Percentiles rank a stretch among this genome's conserved stretches.
Evolutionary conservation across 352 stramenopile species (phyloP).

Genomic region (Phytophthora europaea): DNA sequence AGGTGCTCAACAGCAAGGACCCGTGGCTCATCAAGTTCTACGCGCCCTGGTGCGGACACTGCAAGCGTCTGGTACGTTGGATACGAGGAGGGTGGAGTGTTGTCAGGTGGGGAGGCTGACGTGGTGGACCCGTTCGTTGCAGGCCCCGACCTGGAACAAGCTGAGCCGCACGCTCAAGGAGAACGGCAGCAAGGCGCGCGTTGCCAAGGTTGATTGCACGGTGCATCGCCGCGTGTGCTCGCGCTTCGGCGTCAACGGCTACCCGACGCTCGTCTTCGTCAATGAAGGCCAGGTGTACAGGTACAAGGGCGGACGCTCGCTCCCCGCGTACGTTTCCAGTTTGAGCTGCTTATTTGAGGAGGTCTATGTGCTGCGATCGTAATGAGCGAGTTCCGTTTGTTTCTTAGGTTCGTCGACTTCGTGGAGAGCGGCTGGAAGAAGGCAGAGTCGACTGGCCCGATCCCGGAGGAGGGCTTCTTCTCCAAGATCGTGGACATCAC

Average conservation of each 20-base stretch:
- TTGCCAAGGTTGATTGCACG: slow-evolving; percentile 85
- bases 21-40: slow-evolving; percentile 90
- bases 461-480: slow-evolving; percentile 71
- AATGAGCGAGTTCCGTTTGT: not conserved
- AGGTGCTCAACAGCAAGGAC: slow-evolving; percentile 68
- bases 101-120: not conserved
- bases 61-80: slow-evolving; percentile 79
- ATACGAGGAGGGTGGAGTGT: not conserved
- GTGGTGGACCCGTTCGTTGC: not conserved
- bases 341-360: not conserved
- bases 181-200: slow-evolving; percentile 58
- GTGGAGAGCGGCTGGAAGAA: slow-evolving; percentile 67
- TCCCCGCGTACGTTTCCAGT: slow-evolving; percentile 60
- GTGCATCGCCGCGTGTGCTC: slow-evolving; percentile 86
- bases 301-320: slow-evolving; percentile 75
- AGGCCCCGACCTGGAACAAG: slow-evolving; percentile 78
- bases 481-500: slow-evolving; percentile 70
- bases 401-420: slow-evolving; percentile 62
- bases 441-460: slow-evolving; percentile 60
- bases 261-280: slow-evolving; percentile 83
- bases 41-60: slow-evolving; percentile 82
- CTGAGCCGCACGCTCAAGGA: slow-evolving; percentile 76
- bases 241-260: slow-evolving; percentile 84
- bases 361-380: not conserved
- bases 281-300: slow-evolving; percentile 81